Percentiles rank a stretch among this genome's conserved stretches.
These are phyloP conservation scores for Ramularia endophylla DNA, from an alignment of 2,329 filamentous ascomycete genomes.

Conservation along the genomic window DNA sequence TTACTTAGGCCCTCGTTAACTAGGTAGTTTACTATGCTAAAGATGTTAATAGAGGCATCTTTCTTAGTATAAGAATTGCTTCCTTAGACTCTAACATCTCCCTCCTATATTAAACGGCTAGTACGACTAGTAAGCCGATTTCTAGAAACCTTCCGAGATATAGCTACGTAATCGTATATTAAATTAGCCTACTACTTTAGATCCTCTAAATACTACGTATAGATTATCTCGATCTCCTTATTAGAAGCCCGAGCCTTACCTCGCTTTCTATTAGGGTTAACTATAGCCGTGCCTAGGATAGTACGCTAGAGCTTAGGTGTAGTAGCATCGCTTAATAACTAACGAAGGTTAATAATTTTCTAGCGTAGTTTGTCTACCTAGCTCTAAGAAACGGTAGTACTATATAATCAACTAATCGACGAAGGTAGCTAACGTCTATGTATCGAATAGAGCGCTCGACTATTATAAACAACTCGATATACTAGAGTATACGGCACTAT, in stretches of 20 bases:
- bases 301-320: too few relatives aligned
- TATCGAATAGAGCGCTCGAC: not conserved
- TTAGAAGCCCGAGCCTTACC: not conserved
- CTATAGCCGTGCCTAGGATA: not conserved
- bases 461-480: not conserved
- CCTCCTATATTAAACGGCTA: too few relatives aligned
- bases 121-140: too few relatives aligned
- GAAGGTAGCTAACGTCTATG: conserved; percentile 1
- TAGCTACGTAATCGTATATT: too few relatives aligned
- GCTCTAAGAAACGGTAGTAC: not conserved
- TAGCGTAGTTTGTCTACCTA: not conserved
- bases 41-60: too few relatives aligned
- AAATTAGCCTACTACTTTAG: too few relatives aligned
- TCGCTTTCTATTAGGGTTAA: not conserved
- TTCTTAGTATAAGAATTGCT: too few relatives aligned
- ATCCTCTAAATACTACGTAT: not conserved
- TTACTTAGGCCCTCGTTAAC: too few relatives aligned
- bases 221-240: not conserved
- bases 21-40: too few relatives aligned
- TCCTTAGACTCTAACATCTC: too few relatives aligned
- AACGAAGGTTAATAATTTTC: not conserved
- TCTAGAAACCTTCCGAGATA: too few relatives aligned
- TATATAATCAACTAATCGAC: not conserved
- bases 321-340: not conserved
- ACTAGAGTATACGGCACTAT: not conserved